phyloP scores from a whole-genome alignment of 1,139 yeast genomes.

The Nakaseomyces kungkrabaensis region DNA sequence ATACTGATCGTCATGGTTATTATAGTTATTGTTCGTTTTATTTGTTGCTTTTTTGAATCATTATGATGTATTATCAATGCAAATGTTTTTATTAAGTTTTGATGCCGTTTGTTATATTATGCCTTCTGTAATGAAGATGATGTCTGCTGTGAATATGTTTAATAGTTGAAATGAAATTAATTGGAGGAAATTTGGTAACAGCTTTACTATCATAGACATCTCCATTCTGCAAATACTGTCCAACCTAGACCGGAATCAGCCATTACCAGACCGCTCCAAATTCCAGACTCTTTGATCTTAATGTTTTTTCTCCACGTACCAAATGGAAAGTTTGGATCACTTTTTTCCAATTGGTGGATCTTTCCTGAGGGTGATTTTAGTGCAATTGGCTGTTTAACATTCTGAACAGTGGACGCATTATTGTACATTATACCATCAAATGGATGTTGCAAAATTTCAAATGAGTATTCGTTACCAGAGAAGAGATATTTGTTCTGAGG shows the following conservation, averaged over 20 bases:
- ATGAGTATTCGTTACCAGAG: slow-evolving; percentile 50
- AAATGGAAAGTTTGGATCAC: slow-evolving; percentile 36
- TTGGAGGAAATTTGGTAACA: too few species aligned
- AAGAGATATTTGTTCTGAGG: slow-evolving; percentile 68
- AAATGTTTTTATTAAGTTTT: too few species aligned
- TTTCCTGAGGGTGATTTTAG: slow-evolving; percentile 81
- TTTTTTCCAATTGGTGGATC: slow-evolving; percentile 48
- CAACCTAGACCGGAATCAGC: slow-evolving; percentile 75
- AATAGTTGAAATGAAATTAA: too few species aligned
- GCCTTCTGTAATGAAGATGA: too few species aligned
- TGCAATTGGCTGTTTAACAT: slow-evolving; percentile 43
- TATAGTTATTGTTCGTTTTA: neutral
- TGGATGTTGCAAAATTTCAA: slow-evolving; percentile 57
- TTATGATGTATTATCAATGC: neutral
- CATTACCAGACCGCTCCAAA: slow-evolving; percentile 74
- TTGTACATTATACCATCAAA: slow-evolving; percentile 43
- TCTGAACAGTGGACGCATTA: slow-evolving; percentile 31
- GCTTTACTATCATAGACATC: slow-evolving; percentile 33
- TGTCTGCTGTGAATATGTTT: too few species aligned
- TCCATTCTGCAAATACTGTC: slow-evolving; percentile 93
- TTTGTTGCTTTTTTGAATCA: neutral
- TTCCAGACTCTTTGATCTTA: slow-evolving; percentile 61
- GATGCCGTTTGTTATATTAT: too few species aligned
- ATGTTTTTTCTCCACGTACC: slow-evolving; percentile 52
- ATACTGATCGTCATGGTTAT: too few species aligned